These are phyloP conservation scores for Coniferiporia sulphurascens DNA, from an alignment of 1,284 basidiomycete species.

Conservation along the genomic window DNA sequence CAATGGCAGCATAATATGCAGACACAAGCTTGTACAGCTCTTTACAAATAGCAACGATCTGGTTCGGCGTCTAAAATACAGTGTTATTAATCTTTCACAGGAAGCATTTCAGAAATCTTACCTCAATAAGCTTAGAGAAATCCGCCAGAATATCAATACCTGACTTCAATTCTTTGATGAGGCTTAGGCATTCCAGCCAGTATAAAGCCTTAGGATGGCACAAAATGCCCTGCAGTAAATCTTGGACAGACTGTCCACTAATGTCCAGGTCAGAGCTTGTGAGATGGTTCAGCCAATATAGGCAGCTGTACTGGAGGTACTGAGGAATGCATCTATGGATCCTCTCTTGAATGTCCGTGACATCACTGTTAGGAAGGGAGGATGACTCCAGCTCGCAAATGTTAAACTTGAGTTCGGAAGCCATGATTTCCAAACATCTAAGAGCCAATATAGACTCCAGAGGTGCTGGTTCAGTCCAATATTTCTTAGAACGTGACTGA, in stretches of 20 bases:
- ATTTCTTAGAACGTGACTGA: conserved; percentile 4
- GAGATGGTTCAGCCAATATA: conserved; percentile 5
- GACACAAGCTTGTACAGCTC: not conserved
- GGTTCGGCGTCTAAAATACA: not conserved
- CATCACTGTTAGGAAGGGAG: conserved; percentile 23
- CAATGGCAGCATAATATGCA: not conserved
- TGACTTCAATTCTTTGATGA: not conserved
- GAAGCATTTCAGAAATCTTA: not conserved
- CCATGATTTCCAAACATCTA: conserved; percentile 27
- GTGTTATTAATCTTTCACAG: not conserved
- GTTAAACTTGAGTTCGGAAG: conserved; percentile 31
- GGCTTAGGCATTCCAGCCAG: not conserved
- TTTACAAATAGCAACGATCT: not conserved
- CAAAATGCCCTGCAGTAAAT: not conserved
- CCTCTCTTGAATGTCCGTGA: conserved; percentile 20
- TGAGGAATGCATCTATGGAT: not conserved
- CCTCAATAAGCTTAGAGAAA: not conserved
- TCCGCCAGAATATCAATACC: not conserved
- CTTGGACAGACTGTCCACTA: not conserved
- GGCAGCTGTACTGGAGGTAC: not conserved
- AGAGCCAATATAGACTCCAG: conserved; percentile 21
- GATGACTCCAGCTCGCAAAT: conserved; percentile 30
- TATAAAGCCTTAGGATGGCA: not conserved
- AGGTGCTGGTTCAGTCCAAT: conserved; percentile 20
- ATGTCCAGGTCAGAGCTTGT: not conserved